Base-by-base conservation (phyloP, 2,329 filamentous ascomycete species). In the Beauveria bassiana region DNA sequence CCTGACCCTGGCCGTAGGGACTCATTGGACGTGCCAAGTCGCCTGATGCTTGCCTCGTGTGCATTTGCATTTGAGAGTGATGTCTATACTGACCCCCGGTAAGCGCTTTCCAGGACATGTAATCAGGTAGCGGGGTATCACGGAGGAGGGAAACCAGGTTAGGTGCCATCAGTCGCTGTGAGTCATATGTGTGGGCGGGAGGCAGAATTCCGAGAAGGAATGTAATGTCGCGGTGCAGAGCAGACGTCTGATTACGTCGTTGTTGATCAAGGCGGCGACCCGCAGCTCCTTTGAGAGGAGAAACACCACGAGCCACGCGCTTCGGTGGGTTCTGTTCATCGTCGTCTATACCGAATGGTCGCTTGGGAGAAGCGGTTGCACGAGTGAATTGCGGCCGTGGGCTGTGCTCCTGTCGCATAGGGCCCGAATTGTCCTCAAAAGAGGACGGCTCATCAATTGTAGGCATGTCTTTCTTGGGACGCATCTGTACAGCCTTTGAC, bases 201-300 rank as follows among this genome's bases (percentile, higher is more conserved):
- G 92, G 92, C 14, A 96, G 87, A 64, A 93, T 87, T 66, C 87
- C 86, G 12, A 96, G 78, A 18, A 86, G 69, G 66, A 86, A 86
- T 0, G 80, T 84, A 47, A 86, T 81, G 64, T 86, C 83, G 46
- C 90, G 85, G 31, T 93, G 91, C 43, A 97, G 81, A 0, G 90
- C 86, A 3, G 88, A 82, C 14, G 78, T 77, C 65, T 83, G 83
- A 67, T 82, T 85, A 5, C 86, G 80, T 57, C 85, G 82, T 70
- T 91, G 87, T 70, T 95, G 89, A 68, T 95, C 91, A 24, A 96
- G 80, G 42, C 93, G 87, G 61, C 93, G 87, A 28, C 91, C 91
- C 43, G 93, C 91, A 1, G 91, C 90, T 16, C 91, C 91, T 72
- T 98, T 99, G 43, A 98, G 81, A 0, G 96, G 95, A 5, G 93